Conservation (phyloP, 208 protist species). For the Trypanosoma mega region DNA sequence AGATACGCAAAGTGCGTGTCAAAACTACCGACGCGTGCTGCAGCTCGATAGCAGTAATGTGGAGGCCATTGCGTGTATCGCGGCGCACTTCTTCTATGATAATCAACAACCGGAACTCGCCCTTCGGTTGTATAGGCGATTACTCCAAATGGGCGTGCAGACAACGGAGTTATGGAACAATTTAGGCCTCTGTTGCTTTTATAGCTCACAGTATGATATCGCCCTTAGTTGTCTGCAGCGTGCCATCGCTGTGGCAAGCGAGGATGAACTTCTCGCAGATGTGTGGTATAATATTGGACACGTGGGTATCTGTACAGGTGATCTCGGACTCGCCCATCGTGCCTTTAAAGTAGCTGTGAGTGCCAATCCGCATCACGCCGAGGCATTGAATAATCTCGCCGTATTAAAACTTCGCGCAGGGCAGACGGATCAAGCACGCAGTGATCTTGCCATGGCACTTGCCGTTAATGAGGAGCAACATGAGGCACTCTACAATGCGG, state of each 20-base stretch:
- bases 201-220: constrained; percentile 93
- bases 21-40: constrained; percentile 83
- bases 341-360: constrained; percentile 90
- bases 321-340: constrained; percentile 88
- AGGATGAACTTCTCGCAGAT: constrained; percentile 77
- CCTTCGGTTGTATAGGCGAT: constrained; percentile 91
- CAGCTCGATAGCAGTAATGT: constrained; percentile 89
- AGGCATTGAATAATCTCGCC: constrained; percentile 94
- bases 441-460: constrained; percentile 74
- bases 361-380: constrained; percentile 87
- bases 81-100: constrained; percentile 93
- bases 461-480: constrained; percentile 66
- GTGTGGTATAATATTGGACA: constrained; percentile 97
- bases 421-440: constrained; percentile 51
- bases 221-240: constrained; percentile 92
- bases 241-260: constrained; percentile 64
- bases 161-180: constrained; percentile 95
- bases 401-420: constrained; percentile 78
- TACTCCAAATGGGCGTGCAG: constrained; percentile 95
- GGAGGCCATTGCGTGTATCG: constrained; percentile 94
- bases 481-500: constrained; percentile 94
- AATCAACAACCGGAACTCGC: constrained; percentile 93
- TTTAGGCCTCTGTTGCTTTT: constrained; percentile 94
- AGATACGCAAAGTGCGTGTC: constrained; percentile 74
- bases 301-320: constrained; percentile 91